Base-by-base conservation (phyloP, 1,284 basidiomycete genomes). In the Pholiota adiposa region DNA sequence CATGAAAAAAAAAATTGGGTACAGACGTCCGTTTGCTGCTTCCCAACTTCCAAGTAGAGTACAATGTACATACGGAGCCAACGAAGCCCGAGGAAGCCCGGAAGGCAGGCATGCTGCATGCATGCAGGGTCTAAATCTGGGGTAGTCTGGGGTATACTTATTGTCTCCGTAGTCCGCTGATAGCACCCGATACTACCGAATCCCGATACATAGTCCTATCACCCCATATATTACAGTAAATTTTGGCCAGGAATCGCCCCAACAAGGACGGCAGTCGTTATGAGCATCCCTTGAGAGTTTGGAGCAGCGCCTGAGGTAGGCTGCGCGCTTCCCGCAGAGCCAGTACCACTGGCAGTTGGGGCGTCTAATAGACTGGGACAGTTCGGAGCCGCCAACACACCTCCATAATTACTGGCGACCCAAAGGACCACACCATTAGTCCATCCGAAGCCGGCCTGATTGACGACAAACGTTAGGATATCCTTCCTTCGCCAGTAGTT, bases 351-450 rank as follows among this genome's bases (percentile, higher is more conserved):
- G 18, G 46, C 7, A 18, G 60, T 48, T 12, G 72, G 67, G 12
- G 64, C 62, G 6, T 69, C 68, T 49, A 81, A 65, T 23, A 83
- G 72, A 38, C 78, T 67, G 0, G 93, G 93, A 65, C 93, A 96
- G 38, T 78, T 69, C 0, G 92, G 92, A 1, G 79, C 70, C 46
- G 81, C 83, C 40, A 95, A 81, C 36, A 86, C 74, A 3, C 81
- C 61, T 0, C 92, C 92, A 68, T 90, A 94, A 51, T 81, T 83
- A 60, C 84, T 86, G 4, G 90, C 88, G 7, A 89, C 75, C 89
- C 90, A 94, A 41, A 94, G 82, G 56, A 86, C 73, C 11, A 91
- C 92, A 33, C 93, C 94, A 71, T 96, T 96, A 27, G 93, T 95
- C 94, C 94, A 96, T n/a, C 94, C 92, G 69, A 93, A 93, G 16